Percentiles rank a stretch among this genome's conserved stretches.
Evolutionary conservation across 805 yeast genomes (phyloP).

Genomic region (Myxozyma mucilagina): DNA sequence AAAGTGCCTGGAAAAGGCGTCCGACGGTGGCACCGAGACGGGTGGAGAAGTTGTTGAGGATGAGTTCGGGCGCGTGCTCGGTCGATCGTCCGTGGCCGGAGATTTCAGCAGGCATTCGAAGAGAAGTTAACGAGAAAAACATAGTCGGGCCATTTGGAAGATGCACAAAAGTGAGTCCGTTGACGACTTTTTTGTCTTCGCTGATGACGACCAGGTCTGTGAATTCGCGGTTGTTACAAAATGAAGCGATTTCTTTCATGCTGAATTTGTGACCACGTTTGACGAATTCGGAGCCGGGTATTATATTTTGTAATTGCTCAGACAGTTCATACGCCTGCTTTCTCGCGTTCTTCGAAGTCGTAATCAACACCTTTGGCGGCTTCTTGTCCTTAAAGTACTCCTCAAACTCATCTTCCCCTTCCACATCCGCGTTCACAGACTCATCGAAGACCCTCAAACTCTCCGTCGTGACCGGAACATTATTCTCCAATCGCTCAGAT

Average conservation of each 20-base stretch:
- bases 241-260: conserved; percentile 83
- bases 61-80: conserved; percentile 85
- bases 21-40: conserved; percentile 93
- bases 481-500: conserved; percentile 73
- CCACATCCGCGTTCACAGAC: conserved; percentile 55
- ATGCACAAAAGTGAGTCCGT: conserved; percentile 90
- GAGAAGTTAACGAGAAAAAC: conserved; percentile 80
- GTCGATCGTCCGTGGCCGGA: conserved; percentile 90
- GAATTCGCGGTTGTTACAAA: conserved; percentile 77
- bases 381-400: conserved; percentile 53
- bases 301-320: conserved; percentile 74
- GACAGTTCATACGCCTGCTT: conserved; percentile 89
- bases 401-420: conserved; percentile 55
- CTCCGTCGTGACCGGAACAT: conserved; percentile 82
- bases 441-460: conserved; percentile 83
- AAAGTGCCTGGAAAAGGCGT: conserved; percentile 82
- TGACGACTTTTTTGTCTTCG: conserved; percentile 90
- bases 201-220: conserved; percentile 87
- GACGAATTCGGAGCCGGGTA: conserved; percentile 84
- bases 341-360: conserved; percentile 85
- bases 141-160: conserved; percentile 95
- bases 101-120: conserved; percentile 71
- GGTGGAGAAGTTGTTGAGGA: conserved; percentile 88
- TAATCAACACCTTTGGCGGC: conserved; percentile 83
- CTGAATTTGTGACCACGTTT: conserved; percentile 82